Conservation (phyloP, 2,329 filamentous ascomycete genomes). For the Fusarium sulawesiense region DNA sequence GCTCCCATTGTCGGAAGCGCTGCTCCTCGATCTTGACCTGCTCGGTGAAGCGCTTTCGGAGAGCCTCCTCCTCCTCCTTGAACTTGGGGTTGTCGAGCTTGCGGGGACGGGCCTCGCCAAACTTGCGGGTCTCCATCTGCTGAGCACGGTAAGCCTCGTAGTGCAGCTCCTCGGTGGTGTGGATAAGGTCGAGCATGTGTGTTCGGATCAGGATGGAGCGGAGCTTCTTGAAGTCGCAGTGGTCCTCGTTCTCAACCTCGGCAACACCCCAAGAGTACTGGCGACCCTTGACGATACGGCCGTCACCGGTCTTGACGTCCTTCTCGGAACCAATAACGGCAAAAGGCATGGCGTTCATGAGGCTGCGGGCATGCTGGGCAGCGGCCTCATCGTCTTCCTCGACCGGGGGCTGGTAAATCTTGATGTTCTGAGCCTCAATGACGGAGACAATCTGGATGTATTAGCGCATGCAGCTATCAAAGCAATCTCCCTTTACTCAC, state of each 20-base stretch:
- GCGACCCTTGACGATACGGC: slow-evolving; percentile 97
- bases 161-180: slow-evolving; percentile 99
- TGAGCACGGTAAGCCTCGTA: slow-evolving; percentile 99
- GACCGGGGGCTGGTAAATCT: slow-evolving; percentile 97
- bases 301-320: slow-evolving; percentile 96
- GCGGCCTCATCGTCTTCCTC: slow-evolving; percentile 99
- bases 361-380: slow-evolving; percentile 90
- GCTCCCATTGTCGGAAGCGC: slow-evolving; percentile 99
- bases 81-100: slow-evolving; percentile 99
- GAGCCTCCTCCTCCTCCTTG: slow-evolving; percentile 99
- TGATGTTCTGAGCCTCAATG: slow-evolving; percentile 98
- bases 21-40: slow-evolving; percentile 99
- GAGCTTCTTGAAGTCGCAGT: slow-evolving; percentile 99
- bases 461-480: slow-evolving; percentile 3
- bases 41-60: slow-evolving; percentile 99
- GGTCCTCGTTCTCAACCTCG: slow-evolving; percentile 99
- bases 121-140: slow-evolving; percentile 99
- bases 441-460: slow-evolving; percentile 84
- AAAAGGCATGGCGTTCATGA: slow-evolving; percentile 98
- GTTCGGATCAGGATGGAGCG: slow-evolving; percentile 98
- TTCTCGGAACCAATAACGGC: slow-evolving; percentile 99
- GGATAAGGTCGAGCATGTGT: slow-evolving; percentile 99
- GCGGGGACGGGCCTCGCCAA: slow-evolving; percentile 94
- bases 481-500: slow-evolving; percentile 64
- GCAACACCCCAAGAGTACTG: slow-evolving; percentile 99